A percentile compares a stretch with the other conserved stretches of the same genome.
Evolutionary conservation across 1,284 basidiomycete species (phyloP).

Genomic region (Apiotrichum veenhuisii): DNA sequence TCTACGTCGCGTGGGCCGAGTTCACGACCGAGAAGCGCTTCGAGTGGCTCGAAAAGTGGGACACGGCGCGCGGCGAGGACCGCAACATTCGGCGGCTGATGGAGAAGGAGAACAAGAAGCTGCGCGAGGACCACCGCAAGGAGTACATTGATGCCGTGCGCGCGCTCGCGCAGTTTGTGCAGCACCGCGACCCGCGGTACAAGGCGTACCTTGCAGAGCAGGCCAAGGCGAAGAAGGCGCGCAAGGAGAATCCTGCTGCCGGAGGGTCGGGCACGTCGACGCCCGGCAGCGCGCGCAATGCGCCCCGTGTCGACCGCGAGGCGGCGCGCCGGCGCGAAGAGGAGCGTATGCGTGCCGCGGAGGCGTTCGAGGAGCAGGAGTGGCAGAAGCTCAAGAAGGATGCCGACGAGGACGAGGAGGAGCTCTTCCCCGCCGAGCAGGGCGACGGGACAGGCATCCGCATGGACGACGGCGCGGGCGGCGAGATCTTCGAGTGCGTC

Average conservation of each 20-base stretch:
- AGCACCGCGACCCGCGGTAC: constrained; percentile 91
- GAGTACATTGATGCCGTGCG: constrained; percentile 92
- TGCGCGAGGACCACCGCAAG: constrained; percentile 75
- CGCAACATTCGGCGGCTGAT: constrained; percentile 78
- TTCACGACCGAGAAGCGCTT: constrained; percentile 89
- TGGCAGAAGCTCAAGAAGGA: constrained; percentile 73
- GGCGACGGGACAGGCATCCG: constrained; percentile 36
- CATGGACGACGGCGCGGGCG: constrained; percentile 31
- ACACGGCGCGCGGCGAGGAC: constrained; percentile 78
- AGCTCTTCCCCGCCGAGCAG: constrained; percentile 33
- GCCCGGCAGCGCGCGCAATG: constrained; percentile 14
- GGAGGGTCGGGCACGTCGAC: constrained; percentile 2
- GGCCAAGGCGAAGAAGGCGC: constrained; percentile 26
- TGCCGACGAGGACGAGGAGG: constrained; percentile 59
- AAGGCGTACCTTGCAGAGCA: constrained; percentile 65
- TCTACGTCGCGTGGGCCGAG: constrained; percentile 83
- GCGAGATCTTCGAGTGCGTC: constrained; percentile 77
- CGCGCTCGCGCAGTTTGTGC: constrained; percentile 78
- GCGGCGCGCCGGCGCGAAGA: constrained; percentile 25
- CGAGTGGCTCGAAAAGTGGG: constrained; percentile 82
- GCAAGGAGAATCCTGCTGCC: not conserved
- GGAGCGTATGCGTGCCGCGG: constrained; percentile 27
- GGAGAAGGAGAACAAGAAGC: constrained; percentile 95
- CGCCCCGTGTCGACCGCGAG: constrained; percentile 27
- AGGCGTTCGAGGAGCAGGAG: constrained; percentile 57